phyloP scores from a whole-genome alignment of 805 yeast genomes.

The Myxozyma geophila region DNA sequence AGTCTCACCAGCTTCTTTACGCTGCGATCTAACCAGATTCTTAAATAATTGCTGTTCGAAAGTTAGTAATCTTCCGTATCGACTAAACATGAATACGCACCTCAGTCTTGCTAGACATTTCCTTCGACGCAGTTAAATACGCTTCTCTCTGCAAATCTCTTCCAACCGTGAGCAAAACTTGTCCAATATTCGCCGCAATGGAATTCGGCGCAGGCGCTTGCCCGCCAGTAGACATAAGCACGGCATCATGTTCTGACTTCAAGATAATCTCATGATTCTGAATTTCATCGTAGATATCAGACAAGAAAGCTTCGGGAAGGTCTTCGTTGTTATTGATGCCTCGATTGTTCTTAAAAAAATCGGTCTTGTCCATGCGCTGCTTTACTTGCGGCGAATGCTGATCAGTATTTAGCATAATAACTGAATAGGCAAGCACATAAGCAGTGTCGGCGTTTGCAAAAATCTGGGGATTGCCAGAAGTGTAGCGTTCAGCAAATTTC shows the following conservation, averaged over 20 bases:
- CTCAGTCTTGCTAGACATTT: slow-evolving; percentile 88
- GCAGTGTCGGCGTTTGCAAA: slow-evolving; percentile 80
- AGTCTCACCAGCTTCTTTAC: slow-evolving; percentile 41
- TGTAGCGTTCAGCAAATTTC: slow-evolving; percentile 92
- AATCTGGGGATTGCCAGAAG: slow-evolving; percentile 82
- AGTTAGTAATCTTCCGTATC: not conserved
- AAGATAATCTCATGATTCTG: slow-evolving; percentile 83
- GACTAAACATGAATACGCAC: slow-evolving; percentile 46
- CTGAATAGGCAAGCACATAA: slow-evolving; percentile 85
- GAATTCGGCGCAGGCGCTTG: slow-evolving; percentile 48
- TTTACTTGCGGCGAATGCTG: slow-evolving; percentile 90
- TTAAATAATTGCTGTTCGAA: slow-evolving; percentile 21
- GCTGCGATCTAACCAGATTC: slow-evolving; percentile 30
- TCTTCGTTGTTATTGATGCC: slow-evolving; percentile 93
- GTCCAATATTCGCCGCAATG: slow-evolving; percentile 45
- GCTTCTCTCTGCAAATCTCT: slow-evolving; percentile 79
- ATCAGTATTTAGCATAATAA: slow-evolving; percentile 93
- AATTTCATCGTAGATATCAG: slow-evolving; percentile 76
- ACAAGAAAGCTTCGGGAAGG: slow-evolving; percentile 73
- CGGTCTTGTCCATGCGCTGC: slow-evolving; percentile 84
- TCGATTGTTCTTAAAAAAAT: slow-evolving; percentile 80
- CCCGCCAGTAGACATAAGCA: slow-evolving; percentile 64
- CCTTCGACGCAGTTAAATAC: slow-evolving; percentile 88
- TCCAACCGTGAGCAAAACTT: slow-evolving; percentile 55
- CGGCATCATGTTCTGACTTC: slow-evolving; percentile 92